Base-by-base conservation (phyloP, 306 rosid genomes). In the Cotoneaster glaucophyllus region DNA sequence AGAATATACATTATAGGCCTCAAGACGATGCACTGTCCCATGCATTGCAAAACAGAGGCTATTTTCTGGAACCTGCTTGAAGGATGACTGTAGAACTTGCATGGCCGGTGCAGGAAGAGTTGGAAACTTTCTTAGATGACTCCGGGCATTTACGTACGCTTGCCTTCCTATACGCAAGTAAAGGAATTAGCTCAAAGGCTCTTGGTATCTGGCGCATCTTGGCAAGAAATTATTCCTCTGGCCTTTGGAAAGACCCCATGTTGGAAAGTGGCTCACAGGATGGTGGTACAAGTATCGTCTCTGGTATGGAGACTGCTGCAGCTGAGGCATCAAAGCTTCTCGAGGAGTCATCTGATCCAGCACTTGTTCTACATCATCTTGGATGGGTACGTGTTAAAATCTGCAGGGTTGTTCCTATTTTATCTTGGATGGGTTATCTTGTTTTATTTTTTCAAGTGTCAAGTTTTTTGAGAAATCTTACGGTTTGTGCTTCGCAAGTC, bases 291-390 rank as follows among this genome's bases (percentile, higher is more conserved):
- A 85, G 72, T 52, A 74, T 69, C 64, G 66, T 85, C 74, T 85
- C 93, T 81, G 88, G 96, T 61, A 90, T 81, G 87, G 93, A 82
- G 80, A 84, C 66, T 76, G 98, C 98, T 80, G 96, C 97, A 22
- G 84, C 86, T 21, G 98, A 92, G 88, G 98, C 98, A 56, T 85
- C 98, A 52, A 90, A 90, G 85, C 92, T 95, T 85, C 98, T 95
- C 26, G 90, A 89, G 92, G 91, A 83, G 83, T 95, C 96, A 68
- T 90, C 96, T 64, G 96, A 90, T 82, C 87, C 88, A 74, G 90
- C 80, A 71, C 89, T 95, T 87, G 89, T 95, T 79, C 91, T 95
- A 75, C 97, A 87, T 75, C 96, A 95, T 89, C 90, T 95, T 81
- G 97, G 96, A 89, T 95, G 98, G 98, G 98, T 95, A 89, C 66